Conservation (phyloP, 2,329 filamentous ascomycete species). For the Aspergillus udagawae region DNA sequence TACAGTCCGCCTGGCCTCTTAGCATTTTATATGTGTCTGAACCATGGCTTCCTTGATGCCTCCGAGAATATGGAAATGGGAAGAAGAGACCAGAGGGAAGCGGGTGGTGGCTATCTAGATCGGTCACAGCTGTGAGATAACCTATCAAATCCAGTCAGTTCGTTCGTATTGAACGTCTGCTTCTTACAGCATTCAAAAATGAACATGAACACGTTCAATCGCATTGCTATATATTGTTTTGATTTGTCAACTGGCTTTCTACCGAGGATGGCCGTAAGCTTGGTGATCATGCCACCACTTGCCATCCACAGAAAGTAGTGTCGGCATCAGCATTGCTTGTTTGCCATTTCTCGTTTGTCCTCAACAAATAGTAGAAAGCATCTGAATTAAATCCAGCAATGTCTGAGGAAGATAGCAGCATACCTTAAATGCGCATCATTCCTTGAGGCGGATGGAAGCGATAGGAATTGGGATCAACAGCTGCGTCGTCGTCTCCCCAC, state of each 20-base stretch:
- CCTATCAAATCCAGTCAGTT: no score
- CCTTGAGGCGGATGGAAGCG: not conserved
- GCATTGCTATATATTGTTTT: not conserved
- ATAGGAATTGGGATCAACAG: not conserved
- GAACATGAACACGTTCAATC: not conserved
- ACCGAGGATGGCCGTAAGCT: no score
- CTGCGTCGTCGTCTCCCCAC: not conserved
- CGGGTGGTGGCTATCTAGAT: not conserved
- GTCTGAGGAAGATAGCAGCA: not conserved
- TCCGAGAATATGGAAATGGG: not conserved
- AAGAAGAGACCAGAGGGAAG: not conserved
- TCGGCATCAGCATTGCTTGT: no score
- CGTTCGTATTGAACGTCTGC: not conserved
- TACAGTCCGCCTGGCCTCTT: not conserved
- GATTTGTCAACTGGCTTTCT: not conserved
- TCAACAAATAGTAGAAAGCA: no score
- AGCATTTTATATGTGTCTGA: constrained; percentile 1
- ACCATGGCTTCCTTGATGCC: not conserved
- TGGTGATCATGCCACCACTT: no score
- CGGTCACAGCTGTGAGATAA: not conserved
- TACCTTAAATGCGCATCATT: not conserved
- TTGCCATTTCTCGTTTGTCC: no score
- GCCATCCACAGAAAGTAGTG: no score
- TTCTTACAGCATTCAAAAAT: no score
- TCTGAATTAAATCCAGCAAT: no score